Percentiles rank a stretch among this genome's conserved stretches.
These are phyloP conservation scores for Wickerhamomyces sp. DNA, from an alignment of 1,139 yeast genomes.

Conservation along the genomic window DNA sequence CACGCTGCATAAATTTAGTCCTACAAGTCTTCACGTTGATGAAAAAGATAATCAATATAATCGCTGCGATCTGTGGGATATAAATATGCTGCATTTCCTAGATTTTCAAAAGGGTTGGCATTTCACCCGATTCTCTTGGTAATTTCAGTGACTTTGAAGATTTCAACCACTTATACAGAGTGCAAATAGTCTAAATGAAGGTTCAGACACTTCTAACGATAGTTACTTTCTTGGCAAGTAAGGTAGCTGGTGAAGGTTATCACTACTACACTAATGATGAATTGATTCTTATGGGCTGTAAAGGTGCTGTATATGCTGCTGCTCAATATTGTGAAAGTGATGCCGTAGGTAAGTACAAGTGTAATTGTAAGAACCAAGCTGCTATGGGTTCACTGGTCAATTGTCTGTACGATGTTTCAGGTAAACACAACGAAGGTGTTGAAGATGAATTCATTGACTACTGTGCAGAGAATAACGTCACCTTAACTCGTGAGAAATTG, in stretches of 20 bases:
- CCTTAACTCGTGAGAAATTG: slow-evolving; percentile 30
- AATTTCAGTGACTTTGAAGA: too few species aligned
- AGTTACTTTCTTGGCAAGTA: slow-evolving; percentile 1
- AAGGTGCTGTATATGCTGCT: slow-evolving; percentile 17
- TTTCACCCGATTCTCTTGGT: too few species aligned
- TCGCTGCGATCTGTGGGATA: too few species aligned
- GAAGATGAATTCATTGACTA: slow-evolving; percentile 16
- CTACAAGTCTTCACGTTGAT: too few species aligned
- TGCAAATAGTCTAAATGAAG: neutral
- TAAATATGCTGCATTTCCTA: too few species aligned
- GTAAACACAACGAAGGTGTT: slow-evolving; percentile 7
- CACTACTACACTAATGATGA: slow-evolving; percentile 20
- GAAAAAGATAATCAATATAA: too few species aligned
- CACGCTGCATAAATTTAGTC: too few species aligned
- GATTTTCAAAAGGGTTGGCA: too few species aligned
- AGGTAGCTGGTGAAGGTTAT: slow-evolving; percentile 7
- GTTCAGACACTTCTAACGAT: neutral
- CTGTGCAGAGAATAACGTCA: slow-evolving; percentile 16
- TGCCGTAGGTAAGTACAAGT: slow-evolving; percentile 15
- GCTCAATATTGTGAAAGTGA: slow-evolving; percentile 24
- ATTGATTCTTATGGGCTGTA: slow-evolving; percentile 23
- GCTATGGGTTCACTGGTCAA: slow-evolving; percentile 26
- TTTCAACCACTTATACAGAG: too few species aligned
- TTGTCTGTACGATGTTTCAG: slow-evolving; percentile 23
- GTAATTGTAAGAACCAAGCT: slow-evolving; percentile 24